phyloP scores from a whole-genome alignment of 208 protist genomes.

The Trypanosoma cruzi region DNA sequence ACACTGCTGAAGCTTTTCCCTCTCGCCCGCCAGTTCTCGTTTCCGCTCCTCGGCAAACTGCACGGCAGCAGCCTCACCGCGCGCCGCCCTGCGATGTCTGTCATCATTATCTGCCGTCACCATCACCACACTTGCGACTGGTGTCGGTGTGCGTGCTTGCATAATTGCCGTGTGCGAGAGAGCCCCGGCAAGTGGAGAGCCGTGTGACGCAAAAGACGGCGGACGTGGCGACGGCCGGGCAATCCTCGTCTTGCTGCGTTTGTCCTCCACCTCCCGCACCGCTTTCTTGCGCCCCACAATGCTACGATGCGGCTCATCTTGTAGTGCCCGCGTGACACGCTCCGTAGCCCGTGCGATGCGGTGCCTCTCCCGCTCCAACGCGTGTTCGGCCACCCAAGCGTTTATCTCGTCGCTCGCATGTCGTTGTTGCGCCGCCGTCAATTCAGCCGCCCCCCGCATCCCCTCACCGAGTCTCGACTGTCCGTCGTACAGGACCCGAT shows the following conservation, averaged over 20 bases:
- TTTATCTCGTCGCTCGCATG: conserved; percentile 34
- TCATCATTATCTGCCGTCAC: neutral
- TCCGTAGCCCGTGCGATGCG: conserved; percentile 49
- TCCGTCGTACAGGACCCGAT: conserved; percentile 30
- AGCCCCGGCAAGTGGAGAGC: conserved; percentile 9
- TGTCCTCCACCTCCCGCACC: conserved; percentile 28
- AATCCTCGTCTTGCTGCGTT: conserved; percentile 9
- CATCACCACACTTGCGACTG: neutral
- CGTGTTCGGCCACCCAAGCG: conserved; percentile 63
- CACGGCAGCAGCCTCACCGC: conserved; percentile 10
- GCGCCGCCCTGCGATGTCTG: conserved; percentile 13
- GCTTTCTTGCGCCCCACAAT: conserved; percentile 31
- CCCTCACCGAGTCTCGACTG: conserved; percentile 33
- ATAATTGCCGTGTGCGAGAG: conserved; percentile 10
- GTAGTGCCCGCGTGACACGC: conserved; percentile 27
- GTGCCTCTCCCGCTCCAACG: conserved; percentile 47
- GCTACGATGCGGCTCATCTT: conserved; percentile 3
- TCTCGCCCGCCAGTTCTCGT: neutral
- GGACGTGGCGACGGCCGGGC: neutral
- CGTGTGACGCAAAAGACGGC: neutral
- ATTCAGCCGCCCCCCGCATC: conserved; percentile 31
- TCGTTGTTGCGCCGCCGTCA: conserved; percentile 6
- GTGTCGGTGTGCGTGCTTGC: neutral
- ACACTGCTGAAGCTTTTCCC: neutral
- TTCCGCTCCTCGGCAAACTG: conserved; percentile 16